Base-by-base conservation (phyloP, 108 stramenopile genomes). In the Fragilaria radians region DNA sequence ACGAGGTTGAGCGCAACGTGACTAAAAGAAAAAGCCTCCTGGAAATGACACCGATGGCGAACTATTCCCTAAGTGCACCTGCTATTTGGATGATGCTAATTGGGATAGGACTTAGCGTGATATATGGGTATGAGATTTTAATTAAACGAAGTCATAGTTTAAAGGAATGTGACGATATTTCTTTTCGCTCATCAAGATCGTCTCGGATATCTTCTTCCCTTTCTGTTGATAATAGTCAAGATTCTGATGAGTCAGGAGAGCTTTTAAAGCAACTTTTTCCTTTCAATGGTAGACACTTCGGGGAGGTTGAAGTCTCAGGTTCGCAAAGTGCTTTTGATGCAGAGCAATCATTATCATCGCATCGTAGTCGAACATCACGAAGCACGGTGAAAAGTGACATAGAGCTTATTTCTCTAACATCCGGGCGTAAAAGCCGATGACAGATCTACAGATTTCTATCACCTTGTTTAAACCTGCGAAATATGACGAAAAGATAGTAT, bases 1-100 rank as follows among this genome's bases (percentile, higher is more conserved):
- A 68, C 14, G 64, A 69, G n/a, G 61, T 76, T 21, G 75, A 76
- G 45, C 69, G 70, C 27, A 32, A 70, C 19, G 50, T 9, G 9
- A 7, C 50, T 21, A 51, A 21, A 7, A 21, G 50, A 21, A 19
- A 25, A 51, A 21, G n/a, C 50, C 50, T 51, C 7, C n/a, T 29
- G 26, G 9, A 55, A 23, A 25, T 4, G 23, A 55, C 14, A 7
- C 26, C 14, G 7, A 5, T 29, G 26, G 30, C 19, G 9, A 14
- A 55, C 7, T 55, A 55, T 55, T 14, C 54, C 23, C 9, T 22
- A 7, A 28, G 23, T 28, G 9, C 7, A 14, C 28, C 4, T 55
- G 17, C 29, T 7, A 55, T 11, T n/a, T 9, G 26, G 23, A 9
- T 25, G 28, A 55, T 14, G 36, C 14, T 55, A 28, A 28, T 5